A percentile compares a stretch with the other conserved stretches of the same genome.
These are phyloP conservation scores for Colletotrichum paranaense DNA, from an alignment of 2,329 filamentous ascomycete species.

Conservation along the genomic window DNA sequence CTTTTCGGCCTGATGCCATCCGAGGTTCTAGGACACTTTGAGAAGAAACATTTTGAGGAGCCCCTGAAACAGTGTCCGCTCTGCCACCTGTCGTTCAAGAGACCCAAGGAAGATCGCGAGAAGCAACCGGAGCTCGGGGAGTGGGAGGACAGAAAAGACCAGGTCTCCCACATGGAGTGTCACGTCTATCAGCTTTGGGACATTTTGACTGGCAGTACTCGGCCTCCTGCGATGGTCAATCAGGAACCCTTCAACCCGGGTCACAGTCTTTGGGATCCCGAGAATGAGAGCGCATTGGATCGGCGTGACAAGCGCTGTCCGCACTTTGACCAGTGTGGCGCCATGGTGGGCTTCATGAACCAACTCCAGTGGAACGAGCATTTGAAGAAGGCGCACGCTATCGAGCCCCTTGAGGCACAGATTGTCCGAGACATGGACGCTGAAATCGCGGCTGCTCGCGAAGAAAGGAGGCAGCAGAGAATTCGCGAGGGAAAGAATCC, in stretches of 20 bases:
- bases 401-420: conserved; percentile 19
- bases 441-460: neutral
- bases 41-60: conserved; percentile 24
- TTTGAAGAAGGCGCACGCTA: conserved; percentile 25
- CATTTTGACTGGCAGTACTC: neutral
- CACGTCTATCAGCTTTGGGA: conserved; percentile 36
- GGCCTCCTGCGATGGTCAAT: neutral
- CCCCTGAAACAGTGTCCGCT: conserved; percentile 29
- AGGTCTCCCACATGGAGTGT: conserved; percentile 37
- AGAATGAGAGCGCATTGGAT: conserved; percentile 24
- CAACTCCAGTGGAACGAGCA: conserved; percentile 33
- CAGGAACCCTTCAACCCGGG: conserved; percentile 28
- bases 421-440: neutral
- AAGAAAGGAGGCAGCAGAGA: conserved; percentile 10
- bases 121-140: neutral
- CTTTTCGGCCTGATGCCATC: conserved; percentile 31
- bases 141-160: conserved; percentile 5
- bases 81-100: conserved; percentile 30
- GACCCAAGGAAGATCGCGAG: conserved; percentile 9
- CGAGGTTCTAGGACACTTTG: conserved; percentile 33
- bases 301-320: conserved; percentile 36
- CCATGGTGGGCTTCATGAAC: conserved; percentile 37
- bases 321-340: conserved; percentile 34
- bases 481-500: conserved; percentile 15
- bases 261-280: conserved; percentile 33